Percentiles rank a stretch among this genome's conserved stretches.
phyloP scores from a whole-genome alignment of 805 yeast genomes.

The Phaffomyces thermotolerans region DNA sequence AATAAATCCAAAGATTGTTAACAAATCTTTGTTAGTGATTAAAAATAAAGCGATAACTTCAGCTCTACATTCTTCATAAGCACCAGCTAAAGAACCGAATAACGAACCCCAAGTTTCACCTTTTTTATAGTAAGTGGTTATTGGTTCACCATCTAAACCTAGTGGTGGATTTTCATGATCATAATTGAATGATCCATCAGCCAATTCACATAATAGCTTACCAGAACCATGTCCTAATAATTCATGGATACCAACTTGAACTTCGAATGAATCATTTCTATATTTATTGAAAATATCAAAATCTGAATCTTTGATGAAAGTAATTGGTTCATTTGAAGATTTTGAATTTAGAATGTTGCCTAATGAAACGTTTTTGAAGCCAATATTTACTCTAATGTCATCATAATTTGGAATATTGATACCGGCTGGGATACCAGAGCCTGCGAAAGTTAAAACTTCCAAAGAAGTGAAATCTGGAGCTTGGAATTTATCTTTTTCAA shows the following conservation, averaged over 20 bases:
- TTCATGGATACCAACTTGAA: constrained; percentile 91
- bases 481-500: constrained; percentile 77
- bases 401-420: constrained; percentile 91
- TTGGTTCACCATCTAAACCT: constrained; percentile 53
- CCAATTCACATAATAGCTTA: constrained; percentile 56
- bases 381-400: constrained; percentile 74
- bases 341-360: constrained; percentile 80
- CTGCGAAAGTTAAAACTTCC: constrained; percentile 85
- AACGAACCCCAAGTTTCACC: constrained; percentile 90
- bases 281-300: constrained; percentile 58
- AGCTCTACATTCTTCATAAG: constrained; percentile 91
- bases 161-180: constrained; percentile 56
- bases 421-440: constrained; percentile 89
- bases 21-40: constrained; percentile 57
- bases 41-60: constrained; percentile 83
- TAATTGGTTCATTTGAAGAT: constrained; percentile 59
- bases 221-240: constrained; percentile 90
- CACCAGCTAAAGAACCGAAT: constrained; percentile 76
- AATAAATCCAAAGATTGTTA: constrained; percentile 66
- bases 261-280: constrained; percentile 80
- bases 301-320: constrained; percentile 51
- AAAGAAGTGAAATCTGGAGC: constrained; percentile 91
- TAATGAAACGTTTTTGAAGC: constrained; percentile 83
- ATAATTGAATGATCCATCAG: constrained; percentile 63
- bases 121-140: constrained; percentile 61